Evolutionary conservation across 192 early-diverging fungal genomes (phyloP), one percentile per base, ranked within the genome.

Genomic region (Podila clonocystis): DNA sequence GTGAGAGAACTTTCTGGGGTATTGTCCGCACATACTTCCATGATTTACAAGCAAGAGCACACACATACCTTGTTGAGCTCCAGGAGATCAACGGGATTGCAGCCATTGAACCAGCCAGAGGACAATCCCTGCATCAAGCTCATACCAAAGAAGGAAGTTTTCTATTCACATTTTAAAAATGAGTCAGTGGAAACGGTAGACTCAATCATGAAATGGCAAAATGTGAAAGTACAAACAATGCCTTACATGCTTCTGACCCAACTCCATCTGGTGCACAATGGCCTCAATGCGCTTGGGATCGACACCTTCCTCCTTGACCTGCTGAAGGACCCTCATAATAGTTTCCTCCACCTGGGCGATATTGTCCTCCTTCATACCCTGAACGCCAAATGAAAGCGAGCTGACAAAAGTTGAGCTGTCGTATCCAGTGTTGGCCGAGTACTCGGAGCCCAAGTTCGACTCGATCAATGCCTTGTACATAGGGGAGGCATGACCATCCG

Each of bases 401-500:
- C 88, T 89, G 33, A 87, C 73, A 88, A 84, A 83, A 11, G 91
- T 88, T 45, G 88, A 91, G 34, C 86, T 84, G 73, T 93, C 92
- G 74, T 97, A 99, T n/a, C 97, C 97, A 19, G 95, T 97, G 63
- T 93, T 94, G 12, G 93, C 87, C 60, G 91, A 92, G 85, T 96
- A 99, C 62, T 97, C 97, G 0, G 94, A 89, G 36, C 95, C 97
- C 9, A 99, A 82, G 52, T 94, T 92, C 59, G 93, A 89, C 70
- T 97, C 96, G 58, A 99, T 97, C 67, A 99, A 85, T 34, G 94
- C 94, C 75, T 96, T 88, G 79, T 97, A 95, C 95, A 99, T 96
- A 17, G 97, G 97, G 24, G 95, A 91, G 15, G 95, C 89, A 52
- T 95, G 87, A 9, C 97, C 97, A 74, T 95, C 92, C 17, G 95